Evolutionary conservation across 73 alveolate species (phyloP).

Genomic region (Halteria grandinella): DNA sequence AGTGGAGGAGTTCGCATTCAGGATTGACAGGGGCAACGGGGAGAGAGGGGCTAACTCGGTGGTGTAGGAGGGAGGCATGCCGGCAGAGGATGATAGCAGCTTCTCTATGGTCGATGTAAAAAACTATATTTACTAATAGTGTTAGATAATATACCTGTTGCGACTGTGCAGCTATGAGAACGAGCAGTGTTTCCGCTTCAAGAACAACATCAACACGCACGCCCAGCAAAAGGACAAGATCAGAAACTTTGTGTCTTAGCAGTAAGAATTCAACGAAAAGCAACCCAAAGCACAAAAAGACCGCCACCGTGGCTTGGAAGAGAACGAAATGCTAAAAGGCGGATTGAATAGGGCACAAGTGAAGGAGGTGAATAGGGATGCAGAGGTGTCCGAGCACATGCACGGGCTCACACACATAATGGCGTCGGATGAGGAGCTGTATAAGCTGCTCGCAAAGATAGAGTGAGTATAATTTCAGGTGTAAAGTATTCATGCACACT

Average conservation of each 20-base stretch:
- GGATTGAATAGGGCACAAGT: not conserved
- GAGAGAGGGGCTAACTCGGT: too few relatives aligned
- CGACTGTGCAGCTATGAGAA: conserved; percentile 35
- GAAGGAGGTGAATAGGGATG: conserved; percentile 25
- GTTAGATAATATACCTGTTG: conserved; percentile 11
- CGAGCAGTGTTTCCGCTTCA: too few relatives aligned
- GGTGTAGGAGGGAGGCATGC: too few relatives aligned
- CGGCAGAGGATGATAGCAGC: too few relatives aligned
- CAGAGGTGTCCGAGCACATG: conserved; percentile 34
- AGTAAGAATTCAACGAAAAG: conserved; percentile 11
- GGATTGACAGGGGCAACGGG: not conserved
- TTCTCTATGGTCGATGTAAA: conserved; percentile 34
- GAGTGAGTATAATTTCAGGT: too few relatives aligned
- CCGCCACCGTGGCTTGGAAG: too few relatives aligned
- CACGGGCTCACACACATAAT: conserved; percentile 39
- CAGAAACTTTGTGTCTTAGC: not conserved
- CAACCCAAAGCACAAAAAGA: too few relatives aligned
- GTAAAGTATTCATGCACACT: too few relatives aligned
- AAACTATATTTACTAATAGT: not conserved
- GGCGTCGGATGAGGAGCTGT: conserved; percentile 44
- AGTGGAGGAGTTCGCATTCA: conserved; percentile 7
- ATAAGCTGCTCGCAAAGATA: too few relatives aligned
- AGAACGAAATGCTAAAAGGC: conserved; percentile 17
- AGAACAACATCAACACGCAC: too few relatives aligned
- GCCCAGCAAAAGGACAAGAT: not conserved